Conservation (phyloP, 257 asterid species). For the Gynochthodes officinalis region DNA sequence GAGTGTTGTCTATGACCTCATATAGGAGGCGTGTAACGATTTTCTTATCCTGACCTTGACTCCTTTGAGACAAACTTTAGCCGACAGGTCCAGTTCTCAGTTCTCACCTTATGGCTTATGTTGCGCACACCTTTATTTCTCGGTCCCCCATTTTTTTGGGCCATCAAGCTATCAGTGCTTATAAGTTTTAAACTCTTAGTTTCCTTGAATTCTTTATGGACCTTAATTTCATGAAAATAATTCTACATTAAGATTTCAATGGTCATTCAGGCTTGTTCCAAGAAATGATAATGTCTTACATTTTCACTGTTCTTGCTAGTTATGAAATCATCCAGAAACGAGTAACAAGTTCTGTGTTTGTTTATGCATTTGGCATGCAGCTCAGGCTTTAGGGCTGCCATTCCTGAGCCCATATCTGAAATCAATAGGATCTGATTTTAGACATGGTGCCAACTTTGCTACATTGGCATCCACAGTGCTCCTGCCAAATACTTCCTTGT, state of each 20-base stretch:
- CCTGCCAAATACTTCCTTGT: constrained; percentile 56
- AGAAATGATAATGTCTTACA: background rate
- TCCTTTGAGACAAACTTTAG: background rate
- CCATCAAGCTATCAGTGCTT: too few relatives aligned
- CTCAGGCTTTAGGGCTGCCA: constrained; percentile 62
- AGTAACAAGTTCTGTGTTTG: background rate
- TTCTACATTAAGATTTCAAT: background rate
- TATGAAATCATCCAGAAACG: background rate
- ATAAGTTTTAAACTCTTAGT: too few relatives aligned
- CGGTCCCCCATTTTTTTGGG: too few relatives aligned
- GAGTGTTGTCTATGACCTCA: background rate
- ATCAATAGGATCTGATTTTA: constrained; percentile 64
- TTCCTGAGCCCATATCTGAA: constrained; percentile 63
- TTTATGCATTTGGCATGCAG: constrained; percentile 33
- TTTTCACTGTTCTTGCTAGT: background rate
- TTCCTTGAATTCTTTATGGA: background rate
- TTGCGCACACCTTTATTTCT: too few relatives aligned
- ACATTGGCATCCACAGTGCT: constrained; percentile 58
- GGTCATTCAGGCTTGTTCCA: background rate
- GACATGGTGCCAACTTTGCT: constrained; percentile 66
- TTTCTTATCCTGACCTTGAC: background rate
- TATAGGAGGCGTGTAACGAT: background rate
- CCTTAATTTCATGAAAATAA: background rate
- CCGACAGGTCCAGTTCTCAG: background rate
- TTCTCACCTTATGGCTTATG: too few relatives aligned